Conservation (phyloP, 2,329 filamentous ascomycete species). For the Alternaria atra region DNA sequence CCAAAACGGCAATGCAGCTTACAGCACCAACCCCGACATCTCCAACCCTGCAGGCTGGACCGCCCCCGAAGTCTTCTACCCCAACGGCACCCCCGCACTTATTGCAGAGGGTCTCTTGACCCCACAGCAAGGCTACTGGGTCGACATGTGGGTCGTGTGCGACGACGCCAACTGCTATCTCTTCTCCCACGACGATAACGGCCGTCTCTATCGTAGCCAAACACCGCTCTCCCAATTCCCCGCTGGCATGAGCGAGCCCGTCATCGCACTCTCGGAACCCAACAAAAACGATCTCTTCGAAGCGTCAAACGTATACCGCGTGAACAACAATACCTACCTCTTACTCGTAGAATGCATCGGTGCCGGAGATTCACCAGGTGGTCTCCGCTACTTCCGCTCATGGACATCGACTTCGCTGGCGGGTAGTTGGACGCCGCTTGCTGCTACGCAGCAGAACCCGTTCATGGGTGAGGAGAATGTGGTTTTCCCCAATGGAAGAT, state of each 20-base stretch:
- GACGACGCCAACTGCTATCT: slow-evolving; percentile 50
- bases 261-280: slow-evolving; percentile 44
- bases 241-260: slow-evolving; percentile 48
- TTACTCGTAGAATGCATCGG: slow-evolving; percentile 54
- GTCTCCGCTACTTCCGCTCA: slow-evolving; percentile 51
- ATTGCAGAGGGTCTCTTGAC: slow-evolving; percentile 42
- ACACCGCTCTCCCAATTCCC: slow-evolving; percentile 49
- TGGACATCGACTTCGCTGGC: slow-evolving; percentile 49
- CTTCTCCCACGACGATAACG: slow-evolving; percentile 56
- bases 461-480: slow-evolving; percentile 53
- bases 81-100: slow-evolving; percentile 40
- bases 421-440: slow-evolving; percentile 49
- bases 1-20: slow-evolving; percentile 56
- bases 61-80: slow-evolving; percentile 50
- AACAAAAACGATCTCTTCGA: slow-evolving; percentile 49
- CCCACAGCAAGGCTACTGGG: slow-evolving; percentile 51
- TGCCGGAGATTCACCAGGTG: slow-evolving; percentile 26
- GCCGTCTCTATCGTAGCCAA: slow-evolving; percentile 52
- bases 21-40: slow-evolving; percentile 55
- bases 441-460: slow-evolving; percentile 49
- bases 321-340: slow-evolving; percentile 47
- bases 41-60: slow-evolving; percentile 53
- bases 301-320: slow-evolving; percentile 50
- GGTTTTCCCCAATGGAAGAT: slow-evolving; percentile 42
- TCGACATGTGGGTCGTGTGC: slow-evolving; percentile 58